Conservation (phyloP, 441 rosid species). For the Erodium moschatum region DNA sequence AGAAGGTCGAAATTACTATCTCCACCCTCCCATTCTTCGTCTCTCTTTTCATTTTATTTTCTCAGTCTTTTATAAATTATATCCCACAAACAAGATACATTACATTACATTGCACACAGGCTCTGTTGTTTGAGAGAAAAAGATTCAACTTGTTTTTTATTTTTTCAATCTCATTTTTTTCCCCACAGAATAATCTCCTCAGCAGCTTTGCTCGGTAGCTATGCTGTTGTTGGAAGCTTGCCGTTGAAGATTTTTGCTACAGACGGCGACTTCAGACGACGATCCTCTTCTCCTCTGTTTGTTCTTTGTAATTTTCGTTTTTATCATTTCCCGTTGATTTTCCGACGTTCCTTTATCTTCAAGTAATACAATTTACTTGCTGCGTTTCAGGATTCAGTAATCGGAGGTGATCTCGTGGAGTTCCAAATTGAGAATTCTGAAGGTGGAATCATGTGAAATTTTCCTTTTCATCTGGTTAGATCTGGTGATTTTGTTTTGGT, state of each 20-base stretch:
- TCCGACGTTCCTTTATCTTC: slow-evolving; percentile 31
- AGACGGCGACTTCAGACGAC: slow-evolving; percentile 21
- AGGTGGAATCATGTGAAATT: not conserved
- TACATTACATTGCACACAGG: not conserved
- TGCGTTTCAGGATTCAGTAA: slow-evolving; percentile 17
- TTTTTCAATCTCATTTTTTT: too few species aligned
- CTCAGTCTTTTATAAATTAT: slow-evolving; percentile 13
- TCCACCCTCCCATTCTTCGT: slow-evolving; percentile 18
- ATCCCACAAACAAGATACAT: slow-evolving; percentile 17
- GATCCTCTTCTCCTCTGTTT: slow-evolving; percentile 18
- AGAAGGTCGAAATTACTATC: slow-evolving; percentile 31
- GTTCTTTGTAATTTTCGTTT: slow-evolving; percentile 26
- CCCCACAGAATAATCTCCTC: too few species aligned
- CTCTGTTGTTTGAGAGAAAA: slow-evolving; percentile 1
- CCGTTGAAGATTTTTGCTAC: slow-evolving; percentile 17
- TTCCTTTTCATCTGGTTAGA: slow-evolving; percentile 30
- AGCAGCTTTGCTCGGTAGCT: not conserved
- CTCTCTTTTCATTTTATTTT: not conserved
- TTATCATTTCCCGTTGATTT: slow-evolving; percentile 12
- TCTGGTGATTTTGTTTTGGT: slow-evolving; percentile 30
- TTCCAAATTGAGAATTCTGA: slow-evolving; percentile 21
- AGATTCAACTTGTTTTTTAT: not conserved
- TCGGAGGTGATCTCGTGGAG: slow-evolving; percentile 24
- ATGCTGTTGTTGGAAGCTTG: slow-evolving; percentile 12
- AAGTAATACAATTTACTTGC: slow-evolving; percentile 37